Base-by-base conservation (phyloP, 1,139 yeast species). In the Casaregolazyma lundiana region DNA sequence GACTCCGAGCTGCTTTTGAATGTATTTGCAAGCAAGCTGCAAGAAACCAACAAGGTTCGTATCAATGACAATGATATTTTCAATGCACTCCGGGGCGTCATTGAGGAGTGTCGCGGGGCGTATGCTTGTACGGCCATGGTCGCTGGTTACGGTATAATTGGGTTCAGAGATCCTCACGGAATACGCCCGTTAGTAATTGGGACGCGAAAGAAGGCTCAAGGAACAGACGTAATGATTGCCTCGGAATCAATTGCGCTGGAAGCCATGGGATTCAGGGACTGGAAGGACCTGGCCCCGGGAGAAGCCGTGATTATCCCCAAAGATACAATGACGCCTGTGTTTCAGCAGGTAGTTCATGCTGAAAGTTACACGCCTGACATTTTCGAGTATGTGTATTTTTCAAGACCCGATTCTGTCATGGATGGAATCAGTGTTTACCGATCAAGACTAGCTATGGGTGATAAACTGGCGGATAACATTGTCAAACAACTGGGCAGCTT, bases 151-250 rank as follows among this genome's bases (percentile, higher is more conserved):
- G 97, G 97, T 45, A 65, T 92, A 52, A 80, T 92, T 62, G 98
- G 97, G 0, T 94, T 92, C 73, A 79, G 98, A 65, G 98, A 92
- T 68, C 96, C 98, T 26, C 84, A 92, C 62, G 98, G 97, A 51
- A 88, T 92, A 58, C 80, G 98, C 63, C 98, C 98, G 2, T 72
- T 92, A 49, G 75, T 89, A 38, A 77, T 79, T 56, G 98, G 98
- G 48, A 89, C 84, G 67, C 78, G 98, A 59, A 59, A 68, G 43
- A 78, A 78, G 53, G 68, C 69, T 2, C 81, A 84, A 57, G 92
- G 94, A n/a, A 58, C 79, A n/a, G 98, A 92, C 66, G 89, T 86
- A 68, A 89, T 92, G 97, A 71, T 94, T 58, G 96, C 97, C 1
- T 85, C 96, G 9, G 98, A 92, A 67, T 84, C 95, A 49, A 97